Evolutionary conservation across 495 filamentous ascomycete genomes (phyloP), one percentile per base, ranked within the genome.

Genomic region (Apiosordaria backusii): DNA sequence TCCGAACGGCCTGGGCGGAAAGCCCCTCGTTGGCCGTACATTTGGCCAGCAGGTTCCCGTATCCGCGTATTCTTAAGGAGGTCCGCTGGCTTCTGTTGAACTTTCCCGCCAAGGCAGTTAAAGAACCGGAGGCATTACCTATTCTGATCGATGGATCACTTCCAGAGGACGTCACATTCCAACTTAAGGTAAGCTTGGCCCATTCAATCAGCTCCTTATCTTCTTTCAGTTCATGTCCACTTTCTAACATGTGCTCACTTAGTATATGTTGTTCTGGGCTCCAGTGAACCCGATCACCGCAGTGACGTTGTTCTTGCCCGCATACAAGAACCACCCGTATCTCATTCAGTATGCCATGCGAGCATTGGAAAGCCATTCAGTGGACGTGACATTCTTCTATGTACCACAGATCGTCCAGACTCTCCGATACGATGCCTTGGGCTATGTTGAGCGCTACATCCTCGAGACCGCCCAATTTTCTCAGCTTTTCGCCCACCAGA

Each of bases 371-470:
- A 90, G 87, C 70, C 94, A 99, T 75, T 89, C 92, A 0, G 89
- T 98, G 19, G 95, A 98, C 76, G 89, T 97, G 25, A 97, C 94
- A 0, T 98, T 99, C 82, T 99, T 97, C 76, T 97, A 97, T 75
- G 96, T 99, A 9, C 93, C 96, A 0, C 96, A 99, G 70, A 92
- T 99, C 65, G 94, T 98, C 16, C 96, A 99, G 74, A 90, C 92
- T 27, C 84, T 99, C n/a, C 89, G 96, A 50, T 97, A 97, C 70
- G 96, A 99, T 81, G 87, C 86, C 24, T 79, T 99, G 57, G 95
- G 96, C 52, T 98, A 98, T 74, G 93, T 97, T 1, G 93, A 98
- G 74, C 85, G 95, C 66, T 98, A 97, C 69, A 98, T 98, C 29
- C 83, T 97, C 23, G 95, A 99, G 80, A 96, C 96, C 4, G 93